Evolutionary conservation across 202 grass and related monocot genomes (phyloP), one percentile per base, ranked within the genome.

Genomic region (Zizania palustris): DNA sequence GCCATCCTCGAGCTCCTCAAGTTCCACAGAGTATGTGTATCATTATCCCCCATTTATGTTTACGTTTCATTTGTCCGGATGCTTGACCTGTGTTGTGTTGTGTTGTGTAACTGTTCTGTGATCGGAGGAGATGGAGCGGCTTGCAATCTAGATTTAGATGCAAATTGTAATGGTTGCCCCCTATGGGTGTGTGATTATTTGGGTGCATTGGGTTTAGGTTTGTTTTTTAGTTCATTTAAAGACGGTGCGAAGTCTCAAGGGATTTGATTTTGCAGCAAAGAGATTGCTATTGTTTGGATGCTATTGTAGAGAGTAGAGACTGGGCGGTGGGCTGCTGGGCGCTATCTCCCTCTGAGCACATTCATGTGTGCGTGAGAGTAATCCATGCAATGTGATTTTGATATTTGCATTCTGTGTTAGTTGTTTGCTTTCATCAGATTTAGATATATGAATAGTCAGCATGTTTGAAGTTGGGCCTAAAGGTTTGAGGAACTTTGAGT

Each of bases 1-100:
- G 91, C 85, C 74, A 92, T 98, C 44, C 91, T 98, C n/a, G 95
- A 98, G 82, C 91, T 98, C 61, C 87, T 98, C 66, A 98, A 95
- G 83, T 95, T 87, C 80, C 95, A 98, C 69, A 81, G 75, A 89
- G 95, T 97, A 74, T 65, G 58, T 44, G 7, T 59, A 45, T 9
- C 55, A 18, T 37, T 56, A 11, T 50, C 5, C 10, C 16, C 58
- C 1, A 13, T 74, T 36, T 15, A 28, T 50, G 18, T 58, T 49
- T 21, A 51, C 69, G 41, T 22, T 67, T 63, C 20, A 15, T 63
- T 60, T n/a, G n/a, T 56, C 16, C 14, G 34, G 16, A 71, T 71
- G 35, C 38, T 67, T 50, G 18, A 14, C 59, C 50, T 8, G 28
- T n/a, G 39, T 85, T 75, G 37, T 55, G 51, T 0, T 9, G 5